These are phyloP conservation scores for Catharanthus roseus DNA, from an alignment of 257 asterid species.

Conservation along the genomic window DNA sequence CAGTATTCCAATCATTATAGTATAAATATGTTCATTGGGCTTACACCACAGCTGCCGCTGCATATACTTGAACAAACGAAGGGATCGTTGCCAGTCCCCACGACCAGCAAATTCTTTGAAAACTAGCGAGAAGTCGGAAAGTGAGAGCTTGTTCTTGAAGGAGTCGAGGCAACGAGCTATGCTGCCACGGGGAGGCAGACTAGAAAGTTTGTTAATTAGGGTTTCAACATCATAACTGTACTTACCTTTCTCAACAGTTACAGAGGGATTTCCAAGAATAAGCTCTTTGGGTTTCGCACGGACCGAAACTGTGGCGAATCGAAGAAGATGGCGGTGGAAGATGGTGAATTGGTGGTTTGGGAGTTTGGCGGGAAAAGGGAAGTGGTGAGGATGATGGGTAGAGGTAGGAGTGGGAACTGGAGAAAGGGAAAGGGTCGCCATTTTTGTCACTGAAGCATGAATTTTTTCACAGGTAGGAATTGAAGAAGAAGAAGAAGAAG, in stretches of 20 bases:
- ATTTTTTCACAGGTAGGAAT: background rate
- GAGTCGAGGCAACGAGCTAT: conserved; percentile 89
- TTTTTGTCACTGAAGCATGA: conserved; percentile 44
- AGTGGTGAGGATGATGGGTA: conserved; percentile 9
- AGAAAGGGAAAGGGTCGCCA: conserved; percentile 44
- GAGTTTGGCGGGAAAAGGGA: conserved; percentile 32
- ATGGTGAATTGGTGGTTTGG: conserved; percentile 28
- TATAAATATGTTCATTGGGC: conserved; percentile 86
- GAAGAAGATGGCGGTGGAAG: conserved; percentile 25
- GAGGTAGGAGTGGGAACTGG: conserved; percentile 39
- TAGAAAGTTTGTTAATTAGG: conserved; percentile 88
- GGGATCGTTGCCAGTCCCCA: conserved; percentile 93
- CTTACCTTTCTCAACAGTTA: conserved; percentile 91
- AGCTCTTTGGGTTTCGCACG: conserved; percentile 61
- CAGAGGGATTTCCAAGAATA: conserved; percentile 76
- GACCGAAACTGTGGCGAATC: conserved; percentile 29
- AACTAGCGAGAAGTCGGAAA: conserved; percentile 65
- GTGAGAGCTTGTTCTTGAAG: conserved; percentile 85
- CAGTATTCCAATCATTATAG: conserved; percentile 66
- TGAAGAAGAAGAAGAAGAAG: background rate
- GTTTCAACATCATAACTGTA: conserved; percentile 93
- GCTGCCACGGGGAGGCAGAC: conserved; percentile 98
- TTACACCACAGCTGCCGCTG: conserved; percentile 97
- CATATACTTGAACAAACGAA: conserved; percentile 90
- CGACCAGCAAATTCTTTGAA: conserved; percentile 89